Base-by-base conservation (phyloP, 352 stramenopile species). In the Phytopythium kandeliae region DNA sequence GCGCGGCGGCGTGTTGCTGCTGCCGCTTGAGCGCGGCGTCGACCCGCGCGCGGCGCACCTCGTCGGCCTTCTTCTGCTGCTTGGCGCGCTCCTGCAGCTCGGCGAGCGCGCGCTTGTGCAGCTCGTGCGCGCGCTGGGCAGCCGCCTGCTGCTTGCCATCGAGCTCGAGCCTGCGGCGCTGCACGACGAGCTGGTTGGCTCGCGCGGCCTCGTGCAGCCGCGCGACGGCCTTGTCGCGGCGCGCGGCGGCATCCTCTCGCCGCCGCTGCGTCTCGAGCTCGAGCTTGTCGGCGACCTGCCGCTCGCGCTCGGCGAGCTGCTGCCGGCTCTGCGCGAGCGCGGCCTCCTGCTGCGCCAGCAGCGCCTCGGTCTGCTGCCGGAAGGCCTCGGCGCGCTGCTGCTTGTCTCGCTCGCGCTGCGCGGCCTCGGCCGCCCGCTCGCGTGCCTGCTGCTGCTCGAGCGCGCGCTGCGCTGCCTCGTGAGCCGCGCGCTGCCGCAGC, bases 351-450 rank as follows among this genome's bases (percentile, higher is more conserved):
- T 87, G 74, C 25, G 70, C 54, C 11, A 89, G 42, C n/a, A 92
- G 40, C 17, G 64, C 62, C 21, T 87, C 74, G 0, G 81, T 89
- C 24, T 92, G 74, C 26, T 55, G 55, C 22, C 66, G 59, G 58
- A 86, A 89, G 25, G 80, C 74, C n/a, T 92, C 81, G 15, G 81
- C 72, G 55, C 88, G 89, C 28, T 72, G 50, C 15, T 68, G 73
- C 35, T 75, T 67, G 55, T 89, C 78, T 2, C 69, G 35, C 24
- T 92, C 81, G 4, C 69, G 62, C 30, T 86, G 62, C 5, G 60
- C 31, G 17, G 67, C 67, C 45, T 86, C 76, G 5, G 71, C 17
- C 21, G 79, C 62, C 1, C 71, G 70, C 12, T 71, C 21, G 2
- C 66, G 58, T 15, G 58, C 48, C 28, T 72, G 65, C 34, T 69